phyloP scores from a whole-genome alignment of 2,329 filamentous ascomycete species.

The Cladosporium sp. region DNA sequence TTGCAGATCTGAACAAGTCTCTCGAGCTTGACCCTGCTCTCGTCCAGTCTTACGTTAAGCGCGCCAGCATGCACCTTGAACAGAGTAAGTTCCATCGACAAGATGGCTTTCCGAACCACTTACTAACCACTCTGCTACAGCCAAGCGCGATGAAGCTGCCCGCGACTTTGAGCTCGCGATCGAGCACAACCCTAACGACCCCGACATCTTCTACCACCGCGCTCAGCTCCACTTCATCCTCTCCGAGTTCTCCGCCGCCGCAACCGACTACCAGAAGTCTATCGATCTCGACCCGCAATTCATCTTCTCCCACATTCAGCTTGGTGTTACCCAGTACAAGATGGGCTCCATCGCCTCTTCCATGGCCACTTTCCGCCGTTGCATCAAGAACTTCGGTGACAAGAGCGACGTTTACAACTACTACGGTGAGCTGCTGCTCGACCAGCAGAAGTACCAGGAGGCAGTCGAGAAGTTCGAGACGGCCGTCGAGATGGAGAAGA shows the following conservation, averaged over 20 bases:
- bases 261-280: constrained; percentile 98
- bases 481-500: constrained; percentile 98
- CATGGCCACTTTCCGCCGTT: constrained; percentile 96
- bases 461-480: constrained; percentile 98
- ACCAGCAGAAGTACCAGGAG: constrained; percentile 93
- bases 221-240: constrained; percentile 98
- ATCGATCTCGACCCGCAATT: constrained; percentile 95
- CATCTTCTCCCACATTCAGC: constrained; percentile 99
- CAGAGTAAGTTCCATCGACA: constrained; percentile 58
- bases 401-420: constrained; percentile 99
- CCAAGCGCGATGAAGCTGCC: constrained; percentile 79
- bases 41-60: constrained; percentile 98
- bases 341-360: constrained; percentile 97
- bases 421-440: constrained; percentile 93
- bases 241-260: constrained; percentile 84
- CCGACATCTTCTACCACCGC: constrained; percentile 98
- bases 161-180: constrained; percentile 84
- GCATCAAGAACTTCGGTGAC: constrained; percentile 97
- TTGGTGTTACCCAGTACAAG: constrained; percentile 99
- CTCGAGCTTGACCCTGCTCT: constrained; percentile 82
- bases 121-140: constrained; percentile 36
- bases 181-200: constrained; percentile 79
- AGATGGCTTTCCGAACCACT: too few relatives aligned
- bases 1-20: constrained; percentile 85
- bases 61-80: constrained; percentile 96